These are phyloP conservation scores for Stereocaulon alpinum DNA, from an alignment of 495 filamentous ascomycete species.

Conservation along the genomic window DNA sequence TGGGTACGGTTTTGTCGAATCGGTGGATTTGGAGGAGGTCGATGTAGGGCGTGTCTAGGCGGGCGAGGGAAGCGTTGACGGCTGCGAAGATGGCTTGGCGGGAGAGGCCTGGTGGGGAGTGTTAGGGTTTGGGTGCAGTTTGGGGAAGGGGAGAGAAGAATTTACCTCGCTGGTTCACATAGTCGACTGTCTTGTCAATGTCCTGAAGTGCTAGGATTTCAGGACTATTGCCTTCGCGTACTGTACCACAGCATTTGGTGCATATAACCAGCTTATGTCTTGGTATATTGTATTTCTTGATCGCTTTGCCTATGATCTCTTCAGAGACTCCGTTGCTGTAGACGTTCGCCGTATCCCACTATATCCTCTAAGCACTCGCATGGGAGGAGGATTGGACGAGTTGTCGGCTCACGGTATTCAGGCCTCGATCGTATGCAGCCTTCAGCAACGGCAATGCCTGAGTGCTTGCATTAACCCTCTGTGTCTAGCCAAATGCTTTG, in stretches of 20 bases:
- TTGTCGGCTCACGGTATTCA: constrained; percentile 25
- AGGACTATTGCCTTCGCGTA: constrained; percentile 28
- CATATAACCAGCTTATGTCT: constrained; percentile 36
- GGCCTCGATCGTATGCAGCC: constrained; percentile 37
- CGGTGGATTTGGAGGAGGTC: constrained; percentile 70
- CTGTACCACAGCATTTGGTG: constrained; percentile 35
- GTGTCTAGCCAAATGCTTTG: background rate
- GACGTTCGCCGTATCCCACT: constrained; percentile 16
- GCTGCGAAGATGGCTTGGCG: constrained; percentile 59
- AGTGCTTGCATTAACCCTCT: background rate
- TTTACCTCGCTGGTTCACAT: constrained; percentile 31
- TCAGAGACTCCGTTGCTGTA: constrained; percentile 33
- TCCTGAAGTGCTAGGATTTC: constrained; percentile 24
- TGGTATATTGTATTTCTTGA: constrained; percentile 35
- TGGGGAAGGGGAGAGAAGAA: background rate
- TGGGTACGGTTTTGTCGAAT: constrained; percentile 44
- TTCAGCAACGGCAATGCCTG: constrained; percentile 28
- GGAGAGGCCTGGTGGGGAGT: constrained; percentile 31
- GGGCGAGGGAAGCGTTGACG: constrained; percentile 54
- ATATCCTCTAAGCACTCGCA: background rate
- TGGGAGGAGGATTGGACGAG: background rate
- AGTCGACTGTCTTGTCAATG: constrained; percentile 32
- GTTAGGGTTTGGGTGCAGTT: background rate
- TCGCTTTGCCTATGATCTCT: constrained; percentile 36
- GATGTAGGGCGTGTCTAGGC: constrained; percentile 57